Evolutionary conservation across 345 rosid species (phyloP).

Genomic region (Eucalyptus tenuipes): DNA sequence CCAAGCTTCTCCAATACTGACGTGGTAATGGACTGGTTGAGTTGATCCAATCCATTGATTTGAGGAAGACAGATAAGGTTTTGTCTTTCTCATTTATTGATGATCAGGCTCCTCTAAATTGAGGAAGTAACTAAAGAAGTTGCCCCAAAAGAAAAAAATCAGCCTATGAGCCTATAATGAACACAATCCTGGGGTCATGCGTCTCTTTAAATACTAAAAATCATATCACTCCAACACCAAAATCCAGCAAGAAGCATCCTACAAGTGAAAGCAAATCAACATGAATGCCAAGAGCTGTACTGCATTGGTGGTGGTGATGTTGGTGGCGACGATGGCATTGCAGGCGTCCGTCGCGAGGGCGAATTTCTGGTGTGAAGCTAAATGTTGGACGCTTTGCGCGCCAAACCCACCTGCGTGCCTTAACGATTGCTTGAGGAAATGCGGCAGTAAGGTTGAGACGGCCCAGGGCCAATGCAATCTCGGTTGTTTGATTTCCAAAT

Average conservation of each 20-base stretch:
- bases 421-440: neutral
- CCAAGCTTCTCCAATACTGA: neutral
- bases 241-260: neutral
- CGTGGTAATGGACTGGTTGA: neutral
- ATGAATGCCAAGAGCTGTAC: neutral
- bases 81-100: neutral
- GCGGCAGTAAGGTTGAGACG: neutral
- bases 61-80: neutral
- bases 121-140: neutral
- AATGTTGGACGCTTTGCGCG: neutral
- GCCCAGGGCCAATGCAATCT: neutral
- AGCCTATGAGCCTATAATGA: neutral
- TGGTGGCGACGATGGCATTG: neutral
- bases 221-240: neutral
- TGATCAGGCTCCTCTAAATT: neutral
- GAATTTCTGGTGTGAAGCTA: rapidly evolving
- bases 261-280: neutral
- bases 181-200: neutral
- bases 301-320: neutral
- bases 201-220: neutral
- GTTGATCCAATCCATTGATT: neutral
- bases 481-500: neutral
- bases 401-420: neutral
- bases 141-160: neutral
- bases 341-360: neutral